Evolutionary conservation across 106 monocot genomes (phyloP).

Genomic region (Gastrodia elata): DNA sequence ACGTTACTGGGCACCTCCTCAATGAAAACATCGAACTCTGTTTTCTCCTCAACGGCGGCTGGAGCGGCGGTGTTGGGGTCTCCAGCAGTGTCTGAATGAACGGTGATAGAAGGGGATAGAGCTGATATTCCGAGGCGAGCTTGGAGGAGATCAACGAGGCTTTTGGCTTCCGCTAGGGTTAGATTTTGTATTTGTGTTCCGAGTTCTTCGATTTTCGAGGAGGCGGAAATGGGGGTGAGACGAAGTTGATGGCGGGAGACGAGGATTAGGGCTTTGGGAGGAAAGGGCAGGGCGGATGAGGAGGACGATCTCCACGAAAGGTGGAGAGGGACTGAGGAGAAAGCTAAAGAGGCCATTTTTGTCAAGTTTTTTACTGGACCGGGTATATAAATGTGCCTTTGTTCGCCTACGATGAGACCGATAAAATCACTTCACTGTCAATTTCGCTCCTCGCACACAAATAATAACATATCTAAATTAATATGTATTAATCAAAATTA

Average conservation of each 20-base stretch:
- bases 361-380: no score
- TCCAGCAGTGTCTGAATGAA: conserved; percentile 24
- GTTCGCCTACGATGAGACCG: no score
- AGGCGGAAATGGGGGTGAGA: conserved; percentile 4
- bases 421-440: no score
- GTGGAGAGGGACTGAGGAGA: conserved; percentile 16
- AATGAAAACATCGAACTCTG: conserved; percentile 90
- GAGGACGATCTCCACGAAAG: conserved; percentile 3
- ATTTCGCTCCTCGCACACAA: no score
- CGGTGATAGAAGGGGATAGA: conserved; percentile 38
- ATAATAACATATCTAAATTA: no score
- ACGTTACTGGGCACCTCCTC: conserved; percentile 81
- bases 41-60: conserved; percentile 70
- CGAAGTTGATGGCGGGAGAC: conserved; percentile 3
- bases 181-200: conserved; percentile 28
- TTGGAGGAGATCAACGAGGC: conserved; percentile 48
- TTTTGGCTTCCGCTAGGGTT: conserved; percentile 55
- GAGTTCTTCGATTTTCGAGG: conserved; percentile 45
- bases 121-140: conserved; percentile 52
- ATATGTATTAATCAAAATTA: no score
- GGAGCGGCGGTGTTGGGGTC: conserved; percentile 27
- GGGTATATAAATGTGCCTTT: no score
- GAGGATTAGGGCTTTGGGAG: conserved; percentile 6
- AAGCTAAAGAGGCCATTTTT: conserved; percentile 19
- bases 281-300: conserved; percentile 7